Percentiles rank a stretch among this genome's conserved stretches.
These are phyloP conservation scores for Ophiocordyceps robertsii DNA, from an alignment of 2,329 filamentous ascomycete genomes.

Conservation along the genomic window DNA sequence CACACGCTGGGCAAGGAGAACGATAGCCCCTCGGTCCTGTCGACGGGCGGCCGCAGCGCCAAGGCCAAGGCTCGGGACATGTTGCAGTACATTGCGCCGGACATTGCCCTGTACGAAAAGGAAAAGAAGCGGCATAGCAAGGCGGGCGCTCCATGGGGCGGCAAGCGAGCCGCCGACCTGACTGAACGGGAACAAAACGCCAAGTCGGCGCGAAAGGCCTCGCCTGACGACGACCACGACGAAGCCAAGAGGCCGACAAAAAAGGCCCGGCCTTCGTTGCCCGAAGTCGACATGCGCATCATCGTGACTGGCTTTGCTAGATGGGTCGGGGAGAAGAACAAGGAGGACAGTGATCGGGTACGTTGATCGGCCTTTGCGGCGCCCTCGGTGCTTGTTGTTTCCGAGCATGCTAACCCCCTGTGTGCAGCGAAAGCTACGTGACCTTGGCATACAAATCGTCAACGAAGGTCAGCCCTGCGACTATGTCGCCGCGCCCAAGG, in stretches of 20 bases:
- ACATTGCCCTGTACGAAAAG: conserved; percentile 84
- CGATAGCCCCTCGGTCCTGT: conserved; percentile 54
- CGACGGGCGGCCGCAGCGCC: conserved; percentile 69
- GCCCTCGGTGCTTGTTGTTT: background rate
- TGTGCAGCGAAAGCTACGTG: conserved; percentile 60
- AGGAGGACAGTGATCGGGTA: conserved; percentile 72
- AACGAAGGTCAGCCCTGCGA: conserved; percentile 65
- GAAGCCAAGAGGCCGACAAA: conserved; percentile 41
- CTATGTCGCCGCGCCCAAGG: conserved; percentile 73
- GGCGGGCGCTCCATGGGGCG: conserved; percentile 41
- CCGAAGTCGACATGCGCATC: conserved; percentile 59
- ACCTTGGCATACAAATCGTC: conserved; percentile 70
- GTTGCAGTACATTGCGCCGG: conserved; percentile 64
- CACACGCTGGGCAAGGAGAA: conserved; percentile 64
- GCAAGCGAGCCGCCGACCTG: conserved; percentile 46
- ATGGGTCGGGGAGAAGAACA: conserved; percentile 62
- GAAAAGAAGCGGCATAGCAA: conserved; percentile 65
- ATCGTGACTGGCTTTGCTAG: conserved; percentile 72
- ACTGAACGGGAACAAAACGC: conserved; percentile 39
- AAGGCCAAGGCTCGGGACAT: conserved; percentile 73
- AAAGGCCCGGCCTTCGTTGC: conserved; percentile 42
- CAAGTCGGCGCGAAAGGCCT: conserved; percentile 20
- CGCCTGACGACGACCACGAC: conserved; percentile 26
- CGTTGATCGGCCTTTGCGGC: conserved; percentile 17
- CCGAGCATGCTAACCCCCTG: conserved; percentile 6